These are phyloP conservation scores for Clitoria ternatea DNA, from an alignment of 306 rosid species.

Conservation along the genomic window DNA sequence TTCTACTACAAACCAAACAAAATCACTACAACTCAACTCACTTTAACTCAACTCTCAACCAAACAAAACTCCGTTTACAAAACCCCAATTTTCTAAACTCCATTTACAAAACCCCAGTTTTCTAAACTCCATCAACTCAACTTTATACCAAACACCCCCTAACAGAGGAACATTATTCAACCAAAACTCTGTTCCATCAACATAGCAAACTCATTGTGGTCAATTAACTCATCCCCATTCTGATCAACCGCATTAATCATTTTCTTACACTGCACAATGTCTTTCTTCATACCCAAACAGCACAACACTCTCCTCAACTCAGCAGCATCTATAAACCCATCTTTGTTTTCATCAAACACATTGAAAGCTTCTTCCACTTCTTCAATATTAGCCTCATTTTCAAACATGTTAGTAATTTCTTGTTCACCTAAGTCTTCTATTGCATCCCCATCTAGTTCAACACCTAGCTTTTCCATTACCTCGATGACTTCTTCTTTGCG, in stretches of 20 bases:
- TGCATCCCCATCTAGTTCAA: not conserved
- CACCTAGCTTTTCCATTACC: slow-evolving; percentile 35
- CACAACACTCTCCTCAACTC: slow-evolving; percentile 36
- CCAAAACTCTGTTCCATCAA: slow-evolving; percentile 32
- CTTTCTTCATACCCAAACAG: slow-evolving; percentile 33
- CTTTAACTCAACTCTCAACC: no score
- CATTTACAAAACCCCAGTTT: no score
- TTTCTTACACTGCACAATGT: slow-evolving; percentile 23
- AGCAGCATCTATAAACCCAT: slow-evolving; percentile 44
- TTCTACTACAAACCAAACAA: no score
- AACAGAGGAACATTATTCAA: not conserved
- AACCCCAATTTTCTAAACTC: no score
- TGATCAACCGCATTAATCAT: slow-evolving; percentile 40
- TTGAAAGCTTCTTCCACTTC: slow-evolving; percentile 47
- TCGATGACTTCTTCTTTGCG: slow-evolving; percentile 32
- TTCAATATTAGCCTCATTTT: slow-evolving; percentile 35
- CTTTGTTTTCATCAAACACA: slow-evolving; percentile 50
- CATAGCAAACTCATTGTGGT: slow-evolving; percentile 33
- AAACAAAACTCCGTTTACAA: no score
- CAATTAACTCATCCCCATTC: slow-evolving; percentile 46
- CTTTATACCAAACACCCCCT: not conserved
- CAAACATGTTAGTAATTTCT: slow-evolving; percentile 33
- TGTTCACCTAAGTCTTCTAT: slow-evolving; percentile 10
- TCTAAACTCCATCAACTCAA: no score
- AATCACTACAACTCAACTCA: no score